Percentiles rank a stretch among this genome's conserved stretches.
These are phyloP conservation scores for Auricularia sp. DNA, from an alignment of 768 basidiomycete genomes.

Conservation along the genomic window DNA sequence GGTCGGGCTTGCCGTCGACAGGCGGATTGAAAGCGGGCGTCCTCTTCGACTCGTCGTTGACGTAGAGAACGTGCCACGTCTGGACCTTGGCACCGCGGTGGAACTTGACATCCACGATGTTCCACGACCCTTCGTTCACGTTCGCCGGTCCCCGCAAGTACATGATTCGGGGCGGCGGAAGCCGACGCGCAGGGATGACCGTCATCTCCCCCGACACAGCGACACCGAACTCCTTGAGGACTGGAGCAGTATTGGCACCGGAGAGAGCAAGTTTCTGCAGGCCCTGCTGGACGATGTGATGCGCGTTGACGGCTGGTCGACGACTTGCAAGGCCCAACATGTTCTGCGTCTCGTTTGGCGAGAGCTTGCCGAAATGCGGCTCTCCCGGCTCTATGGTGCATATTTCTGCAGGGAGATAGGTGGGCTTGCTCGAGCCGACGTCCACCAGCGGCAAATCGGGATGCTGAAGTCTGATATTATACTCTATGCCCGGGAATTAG, in stretches of 20 bases:
- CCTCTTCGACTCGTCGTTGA: slow-evolving; percentile 27
- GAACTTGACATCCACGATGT: slow-evolving; percentile 61
- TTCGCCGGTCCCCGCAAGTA: slow-evolving; percentile 32
- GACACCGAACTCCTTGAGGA: slow-evolving; percentile 46
- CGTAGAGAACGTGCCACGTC: slow-evolving; percentile 58
- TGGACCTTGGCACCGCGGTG: slow-evolving; percentile 21
- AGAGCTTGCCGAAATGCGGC: slow-evolving; percentile 46
- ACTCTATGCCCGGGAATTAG: slow-evolving; percentile 30
- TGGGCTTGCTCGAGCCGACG: slow-evolving; percentile 37
- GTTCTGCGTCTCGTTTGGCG: slow-evolving; percentile 43
- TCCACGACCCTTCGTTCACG: slow-evolving; percentile 54
- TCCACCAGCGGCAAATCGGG: slow-evolving; percentile 44
- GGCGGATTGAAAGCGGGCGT: neutral
- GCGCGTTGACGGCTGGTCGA: slow-evolving; percentile 47
- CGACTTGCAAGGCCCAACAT: slow-evolving; percentile 68
- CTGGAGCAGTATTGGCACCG: slow-evolving; percentile 17
- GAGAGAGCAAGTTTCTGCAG: slow-evolving; percentile 40
- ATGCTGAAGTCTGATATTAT: slow-evolving; percentile 39
- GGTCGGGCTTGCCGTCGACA: slow-evolving; percentile 34
- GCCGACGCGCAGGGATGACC: slow-evolving; percentile 52
- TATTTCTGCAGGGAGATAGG: slow-evolving; percentile 57
- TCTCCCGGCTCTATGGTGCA: slow-evolving; percentile 48
- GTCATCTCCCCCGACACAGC: slow-evolving; percentile 48
- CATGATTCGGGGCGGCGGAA: slow-evolving; percentile 45
- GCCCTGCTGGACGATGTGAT: slow-evolving; percentile 47